Conservation (phyloP, 345 rosid genomes). For the Citrus mangshanensis region DNA sequence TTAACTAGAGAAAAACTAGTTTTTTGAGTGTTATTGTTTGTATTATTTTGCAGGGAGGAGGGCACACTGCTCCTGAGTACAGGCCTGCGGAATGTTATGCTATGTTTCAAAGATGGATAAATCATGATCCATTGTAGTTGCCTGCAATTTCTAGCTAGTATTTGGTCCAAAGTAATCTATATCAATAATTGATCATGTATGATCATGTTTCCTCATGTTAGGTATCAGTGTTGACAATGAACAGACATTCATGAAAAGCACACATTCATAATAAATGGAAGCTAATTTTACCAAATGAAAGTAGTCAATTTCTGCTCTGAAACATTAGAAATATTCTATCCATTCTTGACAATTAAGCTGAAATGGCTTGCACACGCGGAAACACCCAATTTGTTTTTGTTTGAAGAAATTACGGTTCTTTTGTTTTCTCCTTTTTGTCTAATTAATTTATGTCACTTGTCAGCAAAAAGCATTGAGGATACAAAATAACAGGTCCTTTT, state of each 20-base stretch:
- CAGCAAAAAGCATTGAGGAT: background rate
- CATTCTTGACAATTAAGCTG: no score
- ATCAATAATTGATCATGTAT: no score
- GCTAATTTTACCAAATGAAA: no score
- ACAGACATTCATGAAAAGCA: no score
- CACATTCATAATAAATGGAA: no score
- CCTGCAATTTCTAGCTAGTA: background rate
- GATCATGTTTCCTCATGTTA: no score
- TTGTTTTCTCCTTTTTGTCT: background rate
- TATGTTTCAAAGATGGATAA: constrained; percentile 42
- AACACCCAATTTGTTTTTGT: no score
- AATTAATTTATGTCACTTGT: background rate
- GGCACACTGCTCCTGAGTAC: constrained; percentile 55
- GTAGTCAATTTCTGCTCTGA: no score
- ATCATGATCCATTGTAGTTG: constrained; percentile 23
- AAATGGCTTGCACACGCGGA: no score
- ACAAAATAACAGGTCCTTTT: background rate
- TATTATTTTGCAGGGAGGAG: constrained; percentile 51
- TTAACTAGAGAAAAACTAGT: background rate
- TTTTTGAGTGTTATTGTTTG: background rate
- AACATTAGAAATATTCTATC: no score
- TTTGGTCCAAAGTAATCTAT: no score
- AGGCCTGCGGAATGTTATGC: constrained; percentile 44
- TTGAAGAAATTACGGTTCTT: background rate
- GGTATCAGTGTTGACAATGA: no score